These are phyloP conservation scores for Ruellia speciosa DNA, from an alignment of 305 asterid species.

Conservation along the genomic window DNA sequence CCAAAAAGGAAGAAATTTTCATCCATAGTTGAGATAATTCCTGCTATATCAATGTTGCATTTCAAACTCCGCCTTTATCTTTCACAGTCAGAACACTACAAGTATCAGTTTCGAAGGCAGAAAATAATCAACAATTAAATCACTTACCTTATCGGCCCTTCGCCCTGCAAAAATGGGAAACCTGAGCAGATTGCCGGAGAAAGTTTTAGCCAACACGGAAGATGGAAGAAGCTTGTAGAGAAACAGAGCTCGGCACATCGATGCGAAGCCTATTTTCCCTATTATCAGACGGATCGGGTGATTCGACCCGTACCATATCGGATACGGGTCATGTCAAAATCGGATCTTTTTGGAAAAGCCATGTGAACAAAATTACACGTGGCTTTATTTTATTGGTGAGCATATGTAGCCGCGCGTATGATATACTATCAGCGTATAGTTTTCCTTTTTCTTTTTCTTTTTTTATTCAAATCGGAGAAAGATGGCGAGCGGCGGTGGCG, in stretches of 20 bases:
- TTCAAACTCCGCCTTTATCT: constrained; percentile 1
- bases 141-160: not conserved
- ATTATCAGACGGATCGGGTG: constrained; percentile 20
- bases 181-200: constrained; percentile 12
- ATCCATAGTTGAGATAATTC: not conserved
- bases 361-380: no score
- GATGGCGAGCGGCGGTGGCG: constrained; percentile 75
- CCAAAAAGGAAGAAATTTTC: not conserved
- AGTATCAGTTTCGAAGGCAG: not conserved
- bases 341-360: no score
- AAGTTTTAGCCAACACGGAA: constrained; percentile 22
- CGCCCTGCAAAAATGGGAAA: constrained; percentile 8
- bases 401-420: no score
- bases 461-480: not conserved
- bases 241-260: constrained; percentile 15
- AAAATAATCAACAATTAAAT: not conserved
- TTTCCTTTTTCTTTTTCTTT: no score
- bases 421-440: no score
- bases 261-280: constrained; percentile 2
- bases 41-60: not conserved
- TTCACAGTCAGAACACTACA: not conserved
- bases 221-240: constrained; percentile 20
- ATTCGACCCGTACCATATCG: not conserved
- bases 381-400: no score
- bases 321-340: no score